Evolutionary conservation across 345 rosid species (phyloP).

Genomic region (Gossypium thurberi): DNA sequence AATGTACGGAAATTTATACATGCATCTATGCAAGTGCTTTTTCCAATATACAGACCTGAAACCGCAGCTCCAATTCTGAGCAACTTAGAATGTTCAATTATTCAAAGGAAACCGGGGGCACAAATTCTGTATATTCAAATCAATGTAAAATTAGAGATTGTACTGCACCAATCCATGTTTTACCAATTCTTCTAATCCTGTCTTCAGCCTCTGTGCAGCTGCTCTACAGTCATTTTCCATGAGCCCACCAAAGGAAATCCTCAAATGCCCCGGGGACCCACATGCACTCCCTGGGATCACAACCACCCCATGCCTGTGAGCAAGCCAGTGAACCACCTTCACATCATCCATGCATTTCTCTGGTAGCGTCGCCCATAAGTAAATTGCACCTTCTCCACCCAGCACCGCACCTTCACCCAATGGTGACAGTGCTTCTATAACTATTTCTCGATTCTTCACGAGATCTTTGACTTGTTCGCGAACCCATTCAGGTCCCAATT

Average conservation of each 20-base stretch:
- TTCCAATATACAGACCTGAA: background rate
- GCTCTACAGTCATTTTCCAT: conserved; percentile 52
- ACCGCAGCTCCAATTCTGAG: conserved; percentile 4
- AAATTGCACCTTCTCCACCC: conserved; percentile 95
- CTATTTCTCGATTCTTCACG: conserved; percentile 67
- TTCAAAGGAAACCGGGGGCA: background rate
- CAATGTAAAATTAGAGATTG: background rate
- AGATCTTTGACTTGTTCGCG: conserved; percentile 59
- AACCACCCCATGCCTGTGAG: conserved; percentile 65
- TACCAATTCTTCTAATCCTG: conserved; percentile 55
- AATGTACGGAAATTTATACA: conserved; percentile 2
- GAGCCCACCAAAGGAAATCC: conserved; percentile 84
- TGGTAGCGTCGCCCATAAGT: conserved; percentile 90
- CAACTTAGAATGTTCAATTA: background rate
- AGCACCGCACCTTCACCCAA: conserved; percentile 63
- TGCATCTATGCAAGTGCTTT: background rate
- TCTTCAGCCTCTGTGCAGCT: conserved; percentile 64
- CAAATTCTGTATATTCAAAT: background rate
- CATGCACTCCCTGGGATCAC: conserved; percentile 77
- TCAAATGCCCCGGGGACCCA: conserved; percentile 61
- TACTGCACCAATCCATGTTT: background rate
- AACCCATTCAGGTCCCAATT: conserved; percentile 80
- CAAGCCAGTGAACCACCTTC: conserved; percentile 85
- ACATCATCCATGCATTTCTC: conserved; percentile 36
- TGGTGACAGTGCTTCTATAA: conserved; percentile 69